These are phyloP conservation scores for Heimioporus sp. DNA, from an alignment of 768 basidiomycete genomes.

Conservation along the genomic window DNA sequence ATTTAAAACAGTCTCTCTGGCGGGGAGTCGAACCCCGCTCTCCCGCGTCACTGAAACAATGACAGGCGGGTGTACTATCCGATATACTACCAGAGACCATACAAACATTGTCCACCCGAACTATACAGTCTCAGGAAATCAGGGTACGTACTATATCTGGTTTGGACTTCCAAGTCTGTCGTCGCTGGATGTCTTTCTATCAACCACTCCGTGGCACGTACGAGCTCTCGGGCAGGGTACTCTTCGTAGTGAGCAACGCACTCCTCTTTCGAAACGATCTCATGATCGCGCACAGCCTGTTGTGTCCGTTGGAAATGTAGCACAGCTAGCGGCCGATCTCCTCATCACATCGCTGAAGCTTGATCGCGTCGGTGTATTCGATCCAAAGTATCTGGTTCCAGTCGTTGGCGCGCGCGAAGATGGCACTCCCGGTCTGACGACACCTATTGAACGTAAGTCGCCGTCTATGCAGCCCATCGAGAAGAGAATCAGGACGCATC, in stretches of 20 bases:
- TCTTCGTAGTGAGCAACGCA: conserved; percentile 26
- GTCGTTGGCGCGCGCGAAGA: conserved; percentile 73
- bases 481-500: not conserved
- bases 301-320: conserved; percentile 78
- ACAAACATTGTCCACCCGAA: accelerated
- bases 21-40: conserved; percentile 46
- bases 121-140: not conserved
- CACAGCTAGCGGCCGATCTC: conserved; percentile 76
- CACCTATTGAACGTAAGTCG: conserved; percentile 69
- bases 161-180: too few species aligned
- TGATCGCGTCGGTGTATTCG: conserved; percentile 58
- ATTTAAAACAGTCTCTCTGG: conserved; percentile 35
- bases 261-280: not conserved
- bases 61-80: conserved; percentile 53
- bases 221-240: conserved; percentile 28
- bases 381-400: conserved; percentile 62
- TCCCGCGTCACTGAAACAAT: too few species aligned
- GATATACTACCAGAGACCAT: conserved; percentile 46
- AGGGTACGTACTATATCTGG: too few species aligned
- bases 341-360: conserved; percentile 67
- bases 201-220: conserved; percentile 20
- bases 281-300: conserved; percentile 46
- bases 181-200: conserved; percentile 30
- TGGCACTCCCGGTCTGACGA: conserved; percentile 58
- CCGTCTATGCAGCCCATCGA: not conserved